phyloP scores from a whole-genome alignment of 2,329 filamentous ascomycete species.

The Tolypocladium album region DNA sequence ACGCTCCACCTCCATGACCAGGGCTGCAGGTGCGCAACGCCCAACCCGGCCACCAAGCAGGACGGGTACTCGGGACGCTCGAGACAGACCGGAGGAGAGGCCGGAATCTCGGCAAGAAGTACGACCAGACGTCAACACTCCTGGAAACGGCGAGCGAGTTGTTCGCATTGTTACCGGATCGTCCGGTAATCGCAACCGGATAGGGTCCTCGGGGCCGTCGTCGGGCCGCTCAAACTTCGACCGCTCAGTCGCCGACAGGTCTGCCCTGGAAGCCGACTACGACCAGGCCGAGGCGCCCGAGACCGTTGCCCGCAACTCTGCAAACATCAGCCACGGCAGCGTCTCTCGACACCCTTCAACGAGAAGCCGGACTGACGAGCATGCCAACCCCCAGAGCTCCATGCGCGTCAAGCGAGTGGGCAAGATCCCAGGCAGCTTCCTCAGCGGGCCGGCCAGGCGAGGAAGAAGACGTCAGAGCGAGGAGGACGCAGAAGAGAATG shows the following conservation, averaged over 20 bases:
- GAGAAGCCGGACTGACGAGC: slow-evolving; percentile 47
- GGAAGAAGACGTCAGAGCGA: slow-evolving; percentile 59
- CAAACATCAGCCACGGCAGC: slow-evolving; percentile 37
- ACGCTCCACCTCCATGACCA: slow-evolving; percentile 40
- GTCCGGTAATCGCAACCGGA: slow-evolving; percentile 30
- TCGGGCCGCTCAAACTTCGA: slow-evolving; percentile 24
- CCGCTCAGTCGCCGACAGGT: slow-evolving; percentile 21
- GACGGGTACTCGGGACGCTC: slow-evolving; percentile 29
- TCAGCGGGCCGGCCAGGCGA: slow-evolving; percentile 69
- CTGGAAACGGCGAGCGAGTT: slow-evolving; percentile 37
- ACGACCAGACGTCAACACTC: slow-evolving; percentile 39
- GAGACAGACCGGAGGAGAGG: slow-evolving; percentile 31
- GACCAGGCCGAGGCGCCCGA: slow-evolving; percentile 37
- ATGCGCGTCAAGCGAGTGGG: slow-evolving; percentile 69
- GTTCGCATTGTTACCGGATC: slow-evolving; percentile 45
- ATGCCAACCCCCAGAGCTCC: slow-evolving; percentile 57
- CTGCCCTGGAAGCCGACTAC: slow-evolving; percentile 29
- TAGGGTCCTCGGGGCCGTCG: slow-evolving; percentile 24
- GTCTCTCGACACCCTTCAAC: slow-evolving; percentile 41
- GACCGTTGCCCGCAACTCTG: slow-evolving; percentile 36
- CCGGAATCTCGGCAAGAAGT: slow-evolving; percentile 22
- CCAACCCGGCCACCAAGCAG: slow-evolving; percentile 23
- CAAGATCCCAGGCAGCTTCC: slow-evolving; percentile 64
- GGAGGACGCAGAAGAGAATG: slow-evolving; percentile 44
- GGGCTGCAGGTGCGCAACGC: slow-evolving; percentile 14